Evolutionary conservation across 441 rosid species (phyloP), one percentile per base, ranked within the genome.

Genomic region (Corymbia calophylla): DNA sequence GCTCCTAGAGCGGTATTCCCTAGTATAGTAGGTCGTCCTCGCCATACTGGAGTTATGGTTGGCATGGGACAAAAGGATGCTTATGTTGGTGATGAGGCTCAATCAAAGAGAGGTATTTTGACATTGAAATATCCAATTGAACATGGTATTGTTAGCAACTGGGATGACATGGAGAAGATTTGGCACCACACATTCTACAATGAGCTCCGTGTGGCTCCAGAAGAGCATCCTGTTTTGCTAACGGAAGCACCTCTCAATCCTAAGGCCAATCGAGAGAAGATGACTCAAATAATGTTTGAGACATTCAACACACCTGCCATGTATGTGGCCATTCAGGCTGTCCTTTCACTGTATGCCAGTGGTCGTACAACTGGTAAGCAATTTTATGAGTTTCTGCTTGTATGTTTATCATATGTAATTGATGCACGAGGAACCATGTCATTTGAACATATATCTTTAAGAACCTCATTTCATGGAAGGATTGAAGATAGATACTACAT

Each of bases 1-100:
- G 99, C 98, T 6, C 99, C 99, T 35, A 93, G 97, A 92, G 99
- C 98, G 15, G 98, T 97, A 53, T 96, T 96, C 70, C 95, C 97
- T 2, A 96, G 97, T 88, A 95, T 96, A 60, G 95, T 96, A 56
- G 96, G 95, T 44, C 94, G 95, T 19, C 97, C 95, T 80, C 95
- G 95, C 31, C 94, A 94, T 86, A 92, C 93, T 2, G 94, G 95
- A 14, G 96, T 95, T 89, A 94, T 94, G 95, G 93, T 92, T 53
- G 96, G 95, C 39, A 91, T 92, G 93, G 93, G 95, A 16, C 91
- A 91, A 47, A 93, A 93, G 82, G 93, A 93, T 84, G 93, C 92
- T 16, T 95, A 93, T 86, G 95, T 95, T 17, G 96, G 96, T 12
- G 92, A 93, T 31, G 95, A 95, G 92, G 95, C 94, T 80, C 95